Percentiles rank a stretch among this genome's conserved stretches.
Evolutionary conservation across 208 protist species (phyloP).

Genomic region (Kentomonas sorsogonicus): DNA sequence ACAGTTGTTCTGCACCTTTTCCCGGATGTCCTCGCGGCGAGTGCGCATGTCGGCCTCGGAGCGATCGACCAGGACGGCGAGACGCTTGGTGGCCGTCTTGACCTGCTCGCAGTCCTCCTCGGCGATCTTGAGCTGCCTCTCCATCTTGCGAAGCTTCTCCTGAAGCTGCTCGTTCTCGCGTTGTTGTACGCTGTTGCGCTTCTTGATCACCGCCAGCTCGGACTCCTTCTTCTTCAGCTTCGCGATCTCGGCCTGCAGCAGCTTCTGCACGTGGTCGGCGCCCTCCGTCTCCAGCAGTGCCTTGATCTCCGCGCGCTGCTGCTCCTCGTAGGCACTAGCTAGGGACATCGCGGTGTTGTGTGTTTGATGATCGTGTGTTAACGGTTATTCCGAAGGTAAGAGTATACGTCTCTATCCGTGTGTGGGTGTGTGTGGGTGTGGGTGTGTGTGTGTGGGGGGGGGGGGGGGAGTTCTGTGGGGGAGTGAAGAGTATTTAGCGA

Average conservation of each 20-base stretch:
- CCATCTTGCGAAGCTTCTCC: conserved; percentile 20
- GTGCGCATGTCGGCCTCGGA: conserved; percentile 50
- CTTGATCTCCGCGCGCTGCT: conserved; percentile 31
- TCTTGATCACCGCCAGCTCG: conserved; percentile 52
- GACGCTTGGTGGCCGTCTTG: conserved; percentile 41
- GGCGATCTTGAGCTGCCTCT: conserved; percentile 19
- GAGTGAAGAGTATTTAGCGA: too few species aligned
- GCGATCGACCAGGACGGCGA: conserved; percentile 36
- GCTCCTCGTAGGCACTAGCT: conserved; percentile 8
- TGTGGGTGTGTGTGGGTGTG: too few species aligned
- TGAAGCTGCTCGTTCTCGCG: conserved; percentile 33
- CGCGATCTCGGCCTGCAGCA: conserved; percentile 65
- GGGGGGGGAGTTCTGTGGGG: too few species aligned
- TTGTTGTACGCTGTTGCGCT: conserved; percentile 27
- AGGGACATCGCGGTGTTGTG: too few species aligned
- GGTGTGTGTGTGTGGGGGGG: too few species aligned
- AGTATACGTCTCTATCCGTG: too few species aligned
- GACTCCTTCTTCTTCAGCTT: conserved; percentile 62
- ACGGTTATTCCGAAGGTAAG: too few species aligned
- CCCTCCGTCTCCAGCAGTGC: conserved; percentile 44
- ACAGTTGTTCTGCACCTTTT: conserved; percentile 41
- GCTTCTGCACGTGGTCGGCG: conserved; percentile 46
- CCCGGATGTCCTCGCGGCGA: conserved; percentile 30
- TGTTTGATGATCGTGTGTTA: background rate
- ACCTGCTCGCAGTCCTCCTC: conserved; percentile 46